Conservation (phyloP, 176 grass and related monocot genomes). For the Elymus sibiricus region DNA sequence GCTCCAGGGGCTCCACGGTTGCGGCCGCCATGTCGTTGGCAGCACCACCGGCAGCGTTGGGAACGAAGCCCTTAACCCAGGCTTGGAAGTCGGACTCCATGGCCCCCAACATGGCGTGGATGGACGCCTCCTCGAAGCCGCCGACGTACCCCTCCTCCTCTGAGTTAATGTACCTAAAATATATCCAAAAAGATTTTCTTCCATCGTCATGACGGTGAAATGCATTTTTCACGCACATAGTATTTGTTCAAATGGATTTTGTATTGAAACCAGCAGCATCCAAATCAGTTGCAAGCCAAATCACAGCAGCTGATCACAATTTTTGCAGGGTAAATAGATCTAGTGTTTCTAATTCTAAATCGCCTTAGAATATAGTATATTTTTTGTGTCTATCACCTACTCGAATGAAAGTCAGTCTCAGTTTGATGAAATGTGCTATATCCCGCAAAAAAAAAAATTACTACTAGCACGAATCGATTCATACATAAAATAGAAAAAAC, state of each 20-base stretch:
- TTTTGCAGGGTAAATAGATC: not conserved
- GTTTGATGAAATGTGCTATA: no score
- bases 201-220: no score
- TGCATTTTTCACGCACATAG: no score
- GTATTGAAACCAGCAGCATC: no score
- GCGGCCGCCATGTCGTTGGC: not conserved
- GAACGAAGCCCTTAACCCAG: conserved; percentile 51
- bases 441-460: no score
- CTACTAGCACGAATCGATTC: no score
- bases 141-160: conserved; percentile 57
- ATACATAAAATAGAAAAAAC: no score
- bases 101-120: conserved; percentile 42
- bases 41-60: conserved; percentile 31
- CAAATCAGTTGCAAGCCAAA: not conserved
- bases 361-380: no score
- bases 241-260: no score
- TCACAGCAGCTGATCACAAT: not conserved
- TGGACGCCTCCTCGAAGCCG: conserved; percentile 46
- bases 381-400: no score
- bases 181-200: no score
- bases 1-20: not conserved
- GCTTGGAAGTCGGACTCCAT: conserved; percentile 47
- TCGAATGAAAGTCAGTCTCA: no score
- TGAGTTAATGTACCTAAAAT: conserved; percentile 49
- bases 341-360: not conserved